Evolutionary conservation across 495 filamentous ascomycete species (phyloP), one percentile per base, ranked within the genome.

Genomic region (Stereocaulon alpinum): DNA sequence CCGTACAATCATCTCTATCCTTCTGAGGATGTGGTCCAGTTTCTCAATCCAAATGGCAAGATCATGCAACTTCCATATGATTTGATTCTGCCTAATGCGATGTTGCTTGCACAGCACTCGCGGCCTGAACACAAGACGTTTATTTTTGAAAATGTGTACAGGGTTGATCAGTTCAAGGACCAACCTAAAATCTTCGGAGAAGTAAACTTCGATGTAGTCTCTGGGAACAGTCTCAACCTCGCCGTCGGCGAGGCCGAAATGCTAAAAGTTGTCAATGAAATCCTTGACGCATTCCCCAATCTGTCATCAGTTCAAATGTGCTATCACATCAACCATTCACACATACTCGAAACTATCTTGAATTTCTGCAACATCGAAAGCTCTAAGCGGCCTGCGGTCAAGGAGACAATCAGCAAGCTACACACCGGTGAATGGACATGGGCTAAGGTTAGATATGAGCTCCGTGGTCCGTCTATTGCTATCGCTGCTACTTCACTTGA

Each of bases 181-280:
- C 85, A 95, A 65, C 94, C 93, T 29, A 80, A 80, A 63, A 86
- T 85, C 56, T 86, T 87, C 69, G 84, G 86, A 45, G 94, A 97
- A 67, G 91, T 91, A 7, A 93, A 97, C 67, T 97, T 95, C 70
- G 94, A 98, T 74, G 90, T 98, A 63, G 78, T 93, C 17, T 90
- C 88, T 0, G 77, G 82, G 54, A 84, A 91, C 61, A 84, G 84
- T 2, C 69, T 88, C 27, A 89, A 97, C 67, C 75, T 94, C n/a
- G 83, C 91, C 0, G 69, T 96, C 54, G 91, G 93, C 66, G 93
- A 98, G 71, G 93, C 93, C 1, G 93, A 98, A 68, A 86, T 89
- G 4, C 83, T 98, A 58, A 97, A 96, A 68, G 90, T 96, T 7
- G 67, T 96, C 47, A 92, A 97, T 67, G 93, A 98, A 66, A 86